Base-by-base conservation (phyloP, 2,329 filamentous ascomycete genomes). In the Bipolaris cookei region DNA sequence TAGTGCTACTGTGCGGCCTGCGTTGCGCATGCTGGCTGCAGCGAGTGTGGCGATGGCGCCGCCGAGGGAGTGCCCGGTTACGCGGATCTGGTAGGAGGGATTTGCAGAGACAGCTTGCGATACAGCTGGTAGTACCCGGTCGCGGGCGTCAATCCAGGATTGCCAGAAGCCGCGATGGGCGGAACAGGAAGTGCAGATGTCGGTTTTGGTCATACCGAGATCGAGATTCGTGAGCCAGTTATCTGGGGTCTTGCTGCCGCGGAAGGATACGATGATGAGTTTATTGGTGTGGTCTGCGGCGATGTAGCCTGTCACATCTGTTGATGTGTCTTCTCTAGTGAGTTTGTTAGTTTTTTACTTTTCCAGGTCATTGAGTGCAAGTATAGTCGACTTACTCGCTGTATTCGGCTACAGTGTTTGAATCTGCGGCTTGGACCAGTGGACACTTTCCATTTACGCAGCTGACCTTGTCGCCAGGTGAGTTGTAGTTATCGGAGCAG, bases 51-150 rank as follows among this genome's bases (percentile, higher is more conserved):
- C 86, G 6, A 91, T 79, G 11, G 87, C 87, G 23, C 79, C 89
- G 49, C 89, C 89, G 2, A 91, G 83, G 6, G 87, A 90, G 79
- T 91, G 88, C 34, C 89, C 89, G 0, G 86, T 86, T 21, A 82
- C 73, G n/a, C 86, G 69, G 66, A 90, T 71, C 30, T 69, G 66
- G 78, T 84, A 88, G 28, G 56, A 61, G 1, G 86, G 84, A 72
- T 86, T 75, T n/a, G 76, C 69, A 4, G 67, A 62, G 25, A 65
- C 70, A 14, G 84, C 82, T 2, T 74, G 55, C 21, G 76, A 64
- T 16, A 89, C 69, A 52, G 79, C 80, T 2, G 70, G 64, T 3
- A 82, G 64, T 16, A 83, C 79, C 8, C 66, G 64, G 5, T 58
- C 51, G 2, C 77, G 69, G 25, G 88, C 79, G 59, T 88, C 85